Evolutionary conservation across 352 stramenopile genomes (phyloP).

Genomic region (Phytophthora palmivora): DNA sequence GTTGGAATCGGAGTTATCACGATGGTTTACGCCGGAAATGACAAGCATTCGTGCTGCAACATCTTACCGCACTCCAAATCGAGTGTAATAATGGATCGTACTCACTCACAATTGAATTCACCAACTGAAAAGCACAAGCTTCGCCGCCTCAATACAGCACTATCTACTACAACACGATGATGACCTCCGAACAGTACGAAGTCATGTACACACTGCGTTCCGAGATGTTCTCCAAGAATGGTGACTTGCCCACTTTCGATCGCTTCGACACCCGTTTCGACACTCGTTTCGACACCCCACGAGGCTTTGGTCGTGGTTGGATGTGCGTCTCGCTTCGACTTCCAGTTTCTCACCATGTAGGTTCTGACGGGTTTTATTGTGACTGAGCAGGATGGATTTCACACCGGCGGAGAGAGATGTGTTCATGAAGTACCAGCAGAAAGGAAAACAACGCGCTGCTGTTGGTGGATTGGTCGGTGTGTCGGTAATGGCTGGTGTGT

Average conservation of each 20-base stretch:
- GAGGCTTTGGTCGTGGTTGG: background rate
- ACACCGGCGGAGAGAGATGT: slow-evolving; percentile 25
- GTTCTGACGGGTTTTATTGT: too few species aligned
- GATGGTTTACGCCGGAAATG: too few species aligned
- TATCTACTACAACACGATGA: background rate
- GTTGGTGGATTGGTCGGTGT: slow-evolving; percentile 11
- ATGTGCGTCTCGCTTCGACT: background rate
- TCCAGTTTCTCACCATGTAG: too few species aligned
- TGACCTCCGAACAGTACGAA: slow-evolving; percentile 12
- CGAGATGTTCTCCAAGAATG: slow-evolving; percentile 10
- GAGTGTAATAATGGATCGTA: too few species aligned
- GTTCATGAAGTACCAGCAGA: slow-evolving; percentile 16
- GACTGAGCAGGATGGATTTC: background rate
- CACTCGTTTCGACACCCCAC: background rate
- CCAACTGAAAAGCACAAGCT: too few species aligned
- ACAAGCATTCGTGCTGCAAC: too few species aligned
- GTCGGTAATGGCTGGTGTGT: slow-evolving; percentile 24
- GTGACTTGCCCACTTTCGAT: background rate
- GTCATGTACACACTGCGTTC: slow-evolving; percentile 20
- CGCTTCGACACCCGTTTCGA: background rate
- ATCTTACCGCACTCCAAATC: too few species aligned
- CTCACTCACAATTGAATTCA: too few species aligned
- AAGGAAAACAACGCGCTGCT: slow-evolving; percentile 14
- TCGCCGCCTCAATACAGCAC: too few species aligned
- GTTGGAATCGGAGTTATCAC: too few species aligned